Conservation (phyloP, 2,329 filamentous ascomycete species). For the Cladosporium sp. region DNA sequence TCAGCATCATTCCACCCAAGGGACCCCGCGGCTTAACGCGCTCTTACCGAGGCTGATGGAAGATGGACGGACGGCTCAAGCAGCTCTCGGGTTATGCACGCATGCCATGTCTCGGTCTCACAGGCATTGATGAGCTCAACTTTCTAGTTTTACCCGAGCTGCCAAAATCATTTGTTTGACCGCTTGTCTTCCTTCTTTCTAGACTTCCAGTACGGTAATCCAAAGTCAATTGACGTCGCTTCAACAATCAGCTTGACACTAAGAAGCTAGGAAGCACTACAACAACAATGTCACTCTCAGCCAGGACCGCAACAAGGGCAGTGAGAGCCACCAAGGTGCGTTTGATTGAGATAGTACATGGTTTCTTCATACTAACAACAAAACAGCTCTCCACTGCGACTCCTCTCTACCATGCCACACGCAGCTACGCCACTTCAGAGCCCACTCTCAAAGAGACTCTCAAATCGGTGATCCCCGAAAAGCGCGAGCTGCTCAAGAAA, state of each 20-base stretch:
- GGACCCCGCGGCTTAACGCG: not conserved
- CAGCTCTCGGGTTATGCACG: not conserved
- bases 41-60: constrained; percentile 2
- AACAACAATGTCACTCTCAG: constrained; percentile 62
- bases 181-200: not conserved
- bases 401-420: constrained; percentile 35
- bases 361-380: constrained; percentile 14
- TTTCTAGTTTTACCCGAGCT: not conserved
- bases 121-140: constrained; percentile 8
- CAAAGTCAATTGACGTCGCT: not conserved
- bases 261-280: constrained; percentile 1
- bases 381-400: constrained; percentile 32
- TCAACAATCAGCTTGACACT: not conserved
- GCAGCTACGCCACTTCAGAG: constrained; percentile 74
- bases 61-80: not conserved
- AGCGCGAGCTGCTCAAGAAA: constrained; percentile 89
- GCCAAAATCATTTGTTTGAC: not conserved
- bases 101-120: constrained; percentile 2
- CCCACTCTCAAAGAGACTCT: constrained; percentile 88
- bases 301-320: constrained; percentile 63
- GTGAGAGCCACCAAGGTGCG: constrained; percentile 65
- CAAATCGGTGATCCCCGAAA: constrained; percentile 80
- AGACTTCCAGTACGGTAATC: not conserved
- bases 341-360: not conserved
- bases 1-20: not conserved